Evolutionary conservation across 2,329 filamentous ascomycete genomes (phyloP).

Genomic region (Clonostachys sp.): DNA sequence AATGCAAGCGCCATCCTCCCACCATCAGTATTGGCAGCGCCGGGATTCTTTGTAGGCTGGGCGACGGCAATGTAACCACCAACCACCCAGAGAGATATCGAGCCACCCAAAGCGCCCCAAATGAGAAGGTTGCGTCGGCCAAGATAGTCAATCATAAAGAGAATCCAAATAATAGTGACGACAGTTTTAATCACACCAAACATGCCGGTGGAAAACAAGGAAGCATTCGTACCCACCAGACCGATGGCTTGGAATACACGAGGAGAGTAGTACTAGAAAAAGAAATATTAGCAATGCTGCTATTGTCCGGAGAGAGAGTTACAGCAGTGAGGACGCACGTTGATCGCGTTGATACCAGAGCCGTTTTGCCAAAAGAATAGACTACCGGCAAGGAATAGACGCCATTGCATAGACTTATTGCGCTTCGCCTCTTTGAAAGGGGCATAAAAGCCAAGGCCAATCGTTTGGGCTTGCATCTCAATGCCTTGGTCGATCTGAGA

Average conservation of each 20-base stretch:
- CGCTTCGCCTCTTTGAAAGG: not conserved
- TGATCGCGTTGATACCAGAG: conserved; percentile 29
- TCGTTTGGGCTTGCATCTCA: conserved; percentile 58
- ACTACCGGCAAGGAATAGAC: conserved; percentile 58
- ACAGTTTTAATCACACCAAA: conserved; percentile 65
- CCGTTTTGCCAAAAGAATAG: conserved; percentile 67
- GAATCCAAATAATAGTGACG: conserved; percentile 58
- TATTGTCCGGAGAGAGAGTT: no score
- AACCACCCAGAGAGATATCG: conserved; percentile 56
- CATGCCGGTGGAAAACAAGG: conserved; percentile 56
- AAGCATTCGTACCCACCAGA: conserved; percentile 29
- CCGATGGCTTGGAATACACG: conserved; percentile 30
- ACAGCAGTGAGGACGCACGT: not conserved
- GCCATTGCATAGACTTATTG: conserved; percentile 25
- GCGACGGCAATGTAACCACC: conserved; percentile 48
- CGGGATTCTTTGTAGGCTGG: conserved; percentile 11
- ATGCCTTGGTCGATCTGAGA: conserved; percentile 11
- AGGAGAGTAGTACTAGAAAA: conserved; percentile 54
- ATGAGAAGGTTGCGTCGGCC: conserved; percentile 46
- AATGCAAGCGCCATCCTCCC: conserved; percentile 59
- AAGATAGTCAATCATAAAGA: conserved; percentile 55
- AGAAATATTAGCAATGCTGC: no score
- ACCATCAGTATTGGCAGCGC: conserved; percentile 24
- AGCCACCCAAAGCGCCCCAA: conserved; percentile 53
- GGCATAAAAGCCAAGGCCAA: conserved; percentile 57